Percentiles rank a stretch among this genome's conserved stretches.
These are phyloP conservation scores for Eragrostis tef DNA, from an alignment of 202 grass and related monocot species.

Conservation along the genomic window DNA sequence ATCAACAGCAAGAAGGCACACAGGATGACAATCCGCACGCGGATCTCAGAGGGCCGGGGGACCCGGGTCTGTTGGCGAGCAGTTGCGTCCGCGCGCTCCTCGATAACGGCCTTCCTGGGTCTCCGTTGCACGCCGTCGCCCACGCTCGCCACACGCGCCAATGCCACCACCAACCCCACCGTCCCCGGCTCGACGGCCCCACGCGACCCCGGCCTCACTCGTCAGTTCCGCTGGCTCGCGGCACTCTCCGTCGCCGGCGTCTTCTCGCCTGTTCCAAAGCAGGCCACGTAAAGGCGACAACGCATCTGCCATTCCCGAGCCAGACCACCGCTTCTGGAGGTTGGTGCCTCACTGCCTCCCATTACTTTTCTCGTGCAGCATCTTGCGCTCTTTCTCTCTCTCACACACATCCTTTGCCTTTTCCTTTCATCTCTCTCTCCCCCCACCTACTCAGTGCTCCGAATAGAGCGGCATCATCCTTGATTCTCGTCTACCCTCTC, in stretches of 20 bases:
- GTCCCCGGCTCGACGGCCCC: neutral
- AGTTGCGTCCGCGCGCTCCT: neutral
- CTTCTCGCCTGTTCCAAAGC: constrained; percentile 12
- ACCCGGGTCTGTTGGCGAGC: neutral
- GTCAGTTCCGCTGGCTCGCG: neutral
- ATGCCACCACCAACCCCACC: neutral
- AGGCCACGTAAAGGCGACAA: constrained; percentile 9
- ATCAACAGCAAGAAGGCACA: neutral
- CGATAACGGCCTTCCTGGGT: neutral
- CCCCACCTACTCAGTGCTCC: constrained; percentile 22
- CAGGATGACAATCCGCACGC: neutral
- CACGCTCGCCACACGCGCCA: neutral
- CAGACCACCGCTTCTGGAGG: constrained; percentile 33
- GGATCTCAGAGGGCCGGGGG: constrained; percentile 4
- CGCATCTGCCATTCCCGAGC: constrained; percentile 22
- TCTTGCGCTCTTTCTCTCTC: neutral
- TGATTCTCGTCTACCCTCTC: neutral
- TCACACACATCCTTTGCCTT: neutral
- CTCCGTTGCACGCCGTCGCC: neutral
- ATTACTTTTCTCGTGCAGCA: neutral
- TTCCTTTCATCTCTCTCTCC: no score
- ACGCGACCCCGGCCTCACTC: neutral
- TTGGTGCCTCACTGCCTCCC: constrained; percentile 2
- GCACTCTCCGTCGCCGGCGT: neutral
- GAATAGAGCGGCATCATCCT: constrained; percentile 11